Evolutionary conservation across 2,329 filamentous ascomycete species (phyloP), one percentile per base, ranked within the genome.

Genomic region (Venturiaceae sp.): DNA sequence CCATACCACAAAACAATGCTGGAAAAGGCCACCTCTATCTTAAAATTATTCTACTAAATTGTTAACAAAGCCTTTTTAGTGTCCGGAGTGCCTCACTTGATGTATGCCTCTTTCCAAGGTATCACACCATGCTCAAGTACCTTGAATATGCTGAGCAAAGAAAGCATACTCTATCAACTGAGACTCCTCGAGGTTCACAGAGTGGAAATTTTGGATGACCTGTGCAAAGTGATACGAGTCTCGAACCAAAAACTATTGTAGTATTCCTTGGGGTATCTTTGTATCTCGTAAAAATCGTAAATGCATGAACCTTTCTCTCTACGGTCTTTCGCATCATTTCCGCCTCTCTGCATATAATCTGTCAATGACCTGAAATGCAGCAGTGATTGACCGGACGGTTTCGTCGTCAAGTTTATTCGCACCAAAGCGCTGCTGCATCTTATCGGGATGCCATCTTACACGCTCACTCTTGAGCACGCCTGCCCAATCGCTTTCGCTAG

Each of bases 401-500:
- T 80, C 80, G 26, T 83, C 79, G 53, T 92, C 86, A 53, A 95
- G 83, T 14, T 79, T 77, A 60, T 83, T 75, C 0, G 82, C 83
- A 3, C 90, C 89, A 61, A 95, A 85, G 57, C 85, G 83, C 74
- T 96, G 94, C 76, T 96, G 90, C 58, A 97, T 88, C 77, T 97
- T 99, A 74, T 99, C 94, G 3, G 94, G 94, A 75, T 99, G 94
- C 94, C 94, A 99, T 16, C 91, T 81, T 19, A 97, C 85, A 55
- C 94, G 83, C 75, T 99, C 94, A 5, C 83, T 76, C 72, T 95
- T 96, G 56, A 97, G 77, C 5, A 80, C 69, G 47, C 79, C 75
- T 21, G 82, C 58, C 59, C 76, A 73, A 5, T 67, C 63, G 19
- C 63, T 64, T 65, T 68, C 60, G 13, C 21, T 68, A 9, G 62